Evolutionary conservation across 2,329 filamentous ascomycete genomes (phyloP).

Genomic region (Aspergillus oerlinghausenensis): DNA sequence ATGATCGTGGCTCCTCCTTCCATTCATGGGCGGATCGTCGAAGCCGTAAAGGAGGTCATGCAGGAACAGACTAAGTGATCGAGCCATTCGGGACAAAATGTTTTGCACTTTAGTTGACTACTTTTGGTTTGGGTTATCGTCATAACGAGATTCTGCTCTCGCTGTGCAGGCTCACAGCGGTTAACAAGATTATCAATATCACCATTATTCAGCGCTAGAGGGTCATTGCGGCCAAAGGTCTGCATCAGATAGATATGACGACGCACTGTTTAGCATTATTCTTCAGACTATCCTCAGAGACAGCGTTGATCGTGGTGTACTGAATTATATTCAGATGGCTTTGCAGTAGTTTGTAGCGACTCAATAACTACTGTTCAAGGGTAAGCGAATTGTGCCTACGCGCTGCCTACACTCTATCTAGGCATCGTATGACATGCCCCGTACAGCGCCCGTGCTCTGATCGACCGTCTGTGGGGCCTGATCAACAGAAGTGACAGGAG

Average conservation of each 20-base stretch:
- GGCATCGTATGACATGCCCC: neutral
- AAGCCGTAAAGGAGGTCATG: slow-evolving; percentile 25
- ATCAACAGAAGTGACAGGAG: neutral
- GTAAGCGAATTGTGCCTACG: neutral
- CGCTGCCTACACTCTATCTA: neutral
- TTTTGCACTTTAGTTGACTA: neutral
- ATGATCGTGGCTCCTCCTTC: slow-evolving; percentile 39
- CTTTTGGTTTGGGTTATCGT: neutral
- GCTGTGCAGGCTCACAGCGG: neutral
- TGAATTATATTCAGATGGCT: neutral
- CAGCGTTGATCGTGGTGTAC: neutral
- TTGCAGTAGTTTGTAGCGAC: neutral
- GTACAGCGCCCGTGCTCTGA: slow-evolving; percentile 9
- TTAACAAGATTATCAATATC: neutral
- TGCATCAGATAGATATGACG: neutral
- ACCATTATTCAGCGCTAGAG: neutral
- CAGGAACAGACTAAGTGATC: neutral
- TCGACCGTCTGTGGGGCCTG: slow-evolving; percentile 6
- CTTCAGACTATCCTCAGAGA: neutral
- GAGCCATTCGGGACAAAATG: neutral
- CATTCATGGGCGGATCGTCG: slow-evolving; percentile 30
- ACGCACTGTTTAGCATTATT: neutral
- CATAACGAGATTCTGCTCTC: neutral
- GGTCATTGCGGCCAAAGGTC: neutral
- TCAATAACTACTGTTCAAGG: neutral